phyloP scores from a whole-genome alignment of 2,329 filamentous ascomycete genomes.

The Ophiostoma sp. region DNA sequence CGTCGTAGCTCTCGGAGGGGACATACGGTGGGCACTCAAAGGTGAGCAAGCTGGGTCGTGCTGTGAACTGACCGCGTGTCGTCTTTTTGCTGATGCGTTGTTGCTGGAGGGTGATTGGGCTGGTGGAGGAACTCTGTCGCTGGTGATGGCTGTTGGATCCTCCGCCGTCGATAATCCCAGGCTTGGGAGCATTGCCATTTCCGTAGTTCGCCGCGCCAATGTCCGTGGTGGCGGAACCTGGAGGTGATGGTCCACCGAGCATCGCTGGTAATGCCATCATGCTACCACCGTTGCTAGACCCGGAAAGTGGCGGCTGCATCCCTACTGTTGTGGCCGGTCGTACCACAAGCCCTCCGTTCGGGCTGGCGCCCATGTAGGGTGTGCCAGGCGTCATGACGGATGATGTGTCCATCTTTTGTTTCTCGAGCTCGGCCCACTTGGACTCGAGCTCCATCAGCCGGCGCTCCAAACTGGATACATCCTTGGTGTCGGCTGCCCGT shows the following conservation, averaged over 20 bases:
- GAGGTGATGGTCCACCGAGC: neutral
- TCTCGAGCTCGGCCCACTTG: slow-evolving; percentile 20
- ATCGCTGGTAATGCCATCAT: neutral
- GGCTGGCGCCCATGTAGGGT: neutral
- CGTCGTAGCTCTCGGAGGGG: slow-evolving; percentile 27
- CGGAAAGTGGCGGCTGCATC: neutral
- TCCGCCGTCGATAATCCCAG: neutral
- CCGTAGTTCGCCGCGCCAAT: neutral
- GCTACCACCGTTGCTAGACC: neutral
- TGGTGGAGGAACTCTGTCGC: neutral
- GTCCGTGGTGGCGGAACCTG: neutral
- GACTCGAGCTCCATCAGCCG: slow-evolving; percentile 19
- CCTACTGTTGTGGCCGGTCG: neutral
- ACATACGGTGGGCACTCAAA: slow-evolving; percentile 26
- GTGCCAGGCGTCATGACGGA: neutral
- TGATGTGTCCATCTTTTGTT: neutral
- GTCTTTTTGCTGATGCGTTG: neutral
- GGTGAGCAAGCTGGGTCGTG: slow-evolving; percentile 24
- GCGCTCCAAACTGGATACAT: slow-evolving; percentile 8
- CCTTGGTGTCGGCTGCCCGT: neutral
- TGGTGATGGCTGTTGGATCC: neutral
- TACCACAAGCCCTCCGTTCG: neutral
- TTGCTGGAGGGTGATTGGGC: neutral
- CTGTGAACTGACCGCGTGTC: slow-evolving; percentile 13
- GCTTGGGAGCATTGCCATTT: neutral